These are phyloP conservation scores for Solanum sitiens DNA, from an alignment of 257 asterid species.

Conservation along the genomic window DNA sequence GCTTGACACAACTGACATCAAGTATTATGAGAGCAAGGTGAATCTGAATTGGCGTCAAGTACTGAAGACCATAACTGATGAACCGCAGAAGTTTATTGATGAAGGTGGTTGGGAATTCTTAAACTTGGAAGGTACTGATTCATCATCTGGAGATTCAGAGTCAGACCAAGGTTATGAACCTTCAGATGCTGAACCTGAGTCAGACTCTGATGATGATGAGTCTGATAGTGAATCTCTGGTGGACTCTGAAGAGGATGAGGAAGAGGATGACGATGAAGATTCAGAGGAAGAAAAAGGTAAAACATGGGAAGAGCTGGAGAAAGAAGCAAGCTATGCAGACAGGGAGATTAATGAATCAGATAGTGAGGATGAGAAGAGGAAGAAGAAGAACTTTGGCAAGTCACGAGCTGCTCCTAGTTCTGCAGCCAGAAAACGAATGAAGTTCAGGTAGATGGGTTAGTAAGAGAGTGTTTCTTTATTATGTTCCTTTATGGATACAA, in stretches of 20 bases:
- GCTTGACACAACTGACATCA: constrained; percentile 19
- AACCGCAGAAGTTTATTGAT: constrained; percentile 15
- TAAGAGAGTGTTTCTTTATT: not conserved
- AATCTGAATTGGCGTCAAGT: constrained; percentile 21
- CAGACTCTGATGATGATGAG: constrained; percentile 28
- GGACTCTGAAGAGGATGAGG: constrained; percentile 14
- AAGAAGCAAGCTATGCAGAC: constrained; percentile 15
- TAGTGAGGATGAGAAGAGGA: constrained; percentile 22
- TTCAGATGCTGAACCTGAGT: constrained; percentile 15
- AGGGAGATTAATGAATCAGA: constrained; percentile 17
- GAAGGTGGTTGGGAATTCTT: constrained; percentile 25
- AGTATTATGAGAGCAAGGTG: constrained; percentile 21
- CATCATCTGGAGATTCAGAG: constrained; percentile 12
- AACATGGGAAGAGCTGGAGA: constrained; percentile 21
- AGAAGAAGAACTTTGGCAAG: constrained; percentile 21
- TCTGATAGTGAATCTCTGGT: constrained; percentile 17
- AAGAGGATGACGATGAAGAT: constrained; percentile 7
- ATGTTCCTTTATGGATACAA: not conserved
- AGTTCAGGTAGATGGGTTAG: constrained; percentile 35
- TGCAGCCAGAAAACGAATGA: constrained; percentile 32
- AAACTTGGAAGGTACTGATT: constrained; percentile 16
- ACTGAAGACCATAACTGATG: constrained; percentile 14
- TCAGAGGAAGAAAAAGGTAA: constrained; percentile 17
- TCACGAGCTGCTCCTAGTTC: not conserved
- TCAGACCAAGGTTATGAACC: constrained; percentile 18